These are phyloP conservation scores for Penicillium subrubescens DNA, from an alignment of 495 filamentous ascomycete genomes.

Conservation along the genomic window DNA sequence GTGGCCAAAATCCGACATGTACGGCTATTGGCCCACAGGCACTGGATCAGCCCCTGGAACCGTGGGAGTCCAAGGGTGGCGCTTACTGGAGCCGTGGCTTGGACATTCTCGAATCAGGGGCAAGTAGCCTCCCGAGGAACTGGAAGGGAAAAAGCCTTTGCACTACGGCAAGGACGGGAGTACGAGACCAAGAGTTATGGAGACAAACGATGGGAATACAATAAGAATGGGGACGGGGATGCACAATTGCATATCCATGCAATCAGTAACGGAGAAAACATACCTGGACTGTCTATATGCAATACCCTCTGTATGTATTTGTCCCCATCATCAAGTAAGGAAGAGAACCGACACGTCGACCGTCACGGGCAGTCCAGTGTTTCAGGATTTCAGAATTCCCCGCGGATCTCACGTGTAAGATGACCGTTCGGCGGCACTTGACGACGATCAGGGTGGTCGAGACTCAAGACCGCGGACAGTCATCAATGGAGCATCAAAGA, in stretches of 20 bases:
- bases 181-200: neutral
- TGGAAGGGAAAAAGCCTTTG: neutral
- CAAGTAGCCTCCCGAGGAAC: slow-evolving; percentile 10
- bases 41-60: slow-evolving; percentile 26
- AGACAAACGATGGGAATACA: neutral
- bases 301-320: neutral
- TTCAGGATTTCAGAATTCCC: slow-evolving; percentile 24
- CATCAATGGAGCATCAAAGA: neutral
- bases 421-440: slow-evolving; percentile 30
- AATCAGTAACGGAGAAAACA: neutral
- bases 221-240: neutral
- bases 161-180: neutral
- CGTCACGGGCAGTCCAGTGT: slow-evolving; percentile 19
- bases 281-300: neutral
- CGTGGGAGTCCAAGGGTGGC: slow-evolving; percentile 27
- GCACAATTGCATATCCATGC: neutral
- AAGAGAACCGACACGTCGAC: slow-evolving; percentile 7
- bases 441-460: slow-evolving; percentile 23
- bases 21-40: slow-evolving; percentile 22
- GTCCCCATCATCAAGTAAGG: neutral
- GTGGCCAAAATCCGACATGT: slow-evolving; percentile 11
- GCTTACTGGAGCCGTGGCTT: slow-evolving; percentile 20
- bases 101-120: slow-evolving; percentile 26
- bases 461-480: neutral
- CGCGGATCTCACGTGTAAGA: slow-evolving; percentile 34